phyloP scores from a whole-genome alignment of 2,329 filamentous ascomycete species.

The Apiospora hydei region DNA sequence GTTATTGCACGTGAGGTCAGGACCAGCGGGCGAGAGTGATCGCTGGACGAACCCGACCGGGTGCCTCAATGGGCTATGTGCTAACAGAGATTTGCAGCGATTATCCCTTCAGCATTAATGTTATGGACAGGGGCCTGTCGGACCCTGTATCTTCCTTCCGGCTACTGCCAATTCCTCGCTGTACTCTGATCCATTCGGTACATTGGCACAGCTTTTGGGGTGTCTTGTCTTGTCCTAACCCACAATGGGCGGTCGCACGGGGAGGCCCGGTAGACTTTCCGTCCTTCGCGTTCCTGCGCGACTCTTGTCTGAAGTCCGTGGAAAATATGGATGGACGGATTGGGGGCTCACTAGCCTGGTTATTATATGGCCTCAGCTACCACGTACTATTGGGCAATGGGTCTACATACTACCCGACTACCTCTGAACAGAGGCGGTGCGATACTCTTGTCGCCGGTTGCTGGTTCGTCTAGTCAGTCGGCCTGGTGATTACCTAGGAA shows the following conservation, averaged over 20 bases:
- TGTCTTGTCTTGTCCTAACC: slow-evolving; percentile 9
- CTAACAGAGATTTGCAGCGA: slow-evolving; percentile 13
- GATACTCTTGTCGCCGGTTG: neutral
- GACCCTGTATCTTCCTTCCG: slow-evolving; percentile 7
- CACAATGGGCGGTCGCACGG: slow-evolving; percentile 21
- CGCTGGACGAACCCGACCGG: slow-evolving; percentile 18
- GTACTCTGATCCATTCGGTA: slow-evolving; percentile 17
- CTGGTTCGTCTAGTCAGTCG: slow-evolving; percentile 7
- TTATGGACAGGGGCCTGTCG: slow-evolving; percentile 6
- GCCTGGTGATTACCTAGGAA: neutral
- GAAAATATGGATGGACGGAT: neutral
- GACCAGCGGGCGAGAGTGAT: neutral
- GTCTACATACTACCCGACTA: neutral
- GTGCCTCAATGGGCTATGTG: neutral
- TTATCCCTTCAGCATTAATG: slow-evolving; percentile 15
- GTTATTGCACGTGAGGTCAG: slow-evolving; percentile 7
- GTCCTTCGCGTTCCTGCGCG: slow-evolving; percentile 7
- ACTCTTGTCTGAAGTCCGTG: neutral
- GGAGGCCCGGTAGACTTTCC: slow-evolving; percentile 24
- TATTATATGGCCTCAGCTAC: neutral
- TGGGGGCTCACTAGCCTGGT: slow-evolving; percentile 1
- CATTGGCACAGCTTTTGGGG: neutral
- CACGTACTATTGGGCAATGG: slow-evolving; percentile 20
- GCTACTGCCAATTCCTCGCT: neutral
- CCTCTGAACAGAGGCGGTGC: neutral